Base-by-base conservation (phyloP, 1,139 yeast genomes). In the Zhuliangozyma parablackwelliae region DNA sequence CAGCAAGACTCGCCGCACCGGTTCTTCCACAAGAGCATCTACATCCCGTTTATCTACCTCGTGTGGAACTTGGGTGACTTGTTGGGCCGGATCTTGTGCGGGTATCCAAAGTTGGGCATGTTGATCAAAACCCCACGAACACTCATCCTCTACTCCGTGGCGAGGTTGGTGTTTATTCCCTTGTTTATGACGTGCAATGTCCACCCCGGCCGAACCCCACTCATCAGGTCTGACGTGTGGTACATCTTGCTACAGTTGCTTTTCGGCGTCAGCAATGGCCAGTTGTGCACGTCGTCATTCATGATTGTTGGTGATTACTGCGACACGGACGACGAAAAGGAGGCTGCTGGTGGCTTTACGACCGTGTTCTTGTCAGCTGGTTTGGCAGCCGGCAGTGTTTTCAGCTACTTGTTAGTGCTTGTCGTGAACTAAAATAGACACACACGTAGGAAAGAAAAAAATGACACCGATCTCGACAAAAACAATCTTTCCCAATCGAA, bases 291-390 rank as follows among this genome's bases (percentile, higher is more conserved):
- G 6, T 76, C 89, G 21, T 75, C 89, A 40, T 85, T 90, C 59
- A 88, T 90, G 90, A 71, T 73, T 30, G 86, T 90, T 6, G 83
- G 90, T 0, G 69, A 69, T 13, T 67, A 69, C 38, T 68, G 82
- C 42, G 73, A 70, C 26, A 67, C 68, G 10, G 85, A 78, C 32
- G 74, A 74, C 16, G 94, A 87, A 53, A 82, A 80, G 56, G 89
- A 86, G 46, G 96, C 96, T 0, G 96, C 97, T 1, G 96, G 97
- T 29, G 97, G 96, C 3, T 85, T 89, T 56, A 84, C 95, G 39
- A 79, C 88, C 1, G 78, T 88, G 12, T 78, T 85, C 46, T 69
- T 88, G 37, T 82, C 90, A 41, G 52, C 78, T 16, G 96, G 96
- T 0, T 68, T 89, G 38, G 80, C 94, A 0, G 65, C 74, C 3